A percentile compares a stretch with the other conserved stretches of the same genome.
Conservation (phyloP, 192 early-diverging fungal species). For the Allomyces arbusculus region DNA sequence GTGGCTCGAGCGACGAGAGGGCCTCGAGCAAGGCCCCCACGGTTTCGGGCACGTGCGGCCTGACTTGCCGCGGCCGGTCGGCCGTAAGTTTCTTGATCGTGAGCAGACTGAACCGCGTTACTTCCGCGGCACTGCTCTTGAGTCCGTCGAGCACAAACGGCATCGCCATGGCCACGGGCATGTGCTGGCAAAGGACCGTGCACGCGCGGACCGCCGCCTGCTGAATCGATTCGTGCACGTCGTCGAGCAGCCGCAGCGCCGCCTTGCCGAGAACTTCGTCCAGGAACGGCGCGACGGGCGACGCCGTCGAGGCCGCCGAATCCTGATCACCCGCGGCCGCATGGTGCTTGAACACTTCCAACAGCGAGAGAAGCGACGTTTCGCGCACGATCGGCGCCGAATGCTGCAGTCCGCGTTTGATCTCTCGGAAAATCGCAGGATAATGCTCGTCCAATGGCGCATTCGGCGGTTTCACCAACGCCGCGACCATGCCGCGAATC, state of each 20-base stretch:
- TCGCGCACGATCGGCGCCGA: neutral
- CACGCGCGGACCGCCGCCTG: neutral
- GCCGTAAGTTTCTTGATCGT: neutral
- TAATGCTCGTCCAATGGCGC: neutral
- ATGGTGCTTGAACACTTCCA: neutral
- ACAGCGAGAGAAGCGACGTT: neutral
- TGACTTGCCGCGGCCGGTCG: neutral
- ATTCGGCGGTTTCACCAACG: neutral
- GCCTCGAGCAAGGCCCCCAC: slow-evolving; percentile 1
- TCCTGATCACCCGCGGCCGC: neutral
- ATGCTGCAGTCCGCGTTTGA: neutral
- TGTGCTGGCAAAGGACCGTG: neutral
- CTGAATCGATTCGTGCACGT: neutral
- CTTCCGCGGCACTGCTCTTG: neutral
- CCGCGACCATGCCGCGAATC: neutral
- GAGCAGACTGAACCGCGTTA: neutral
- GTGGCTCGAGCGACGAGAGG: slow-evolving; percentile 4
- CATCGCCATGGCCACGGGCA: neutral
- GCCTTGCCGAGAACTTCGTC: neutral
- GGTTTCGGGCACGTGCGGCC: neutral
- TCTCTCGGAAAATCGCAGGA: neutral
- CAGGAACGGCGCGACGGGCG: neutral
- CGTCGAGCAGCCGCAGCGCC: neutral
- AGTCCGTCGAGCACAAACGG: neutral
- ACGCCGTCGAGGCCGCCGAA: too few species aligned